These are phyloP conservation scores for Didymella glomerata DNA, from an alignment of 2,329 filamentous ascomycete species.

Conservation along the genomic window DNA sequence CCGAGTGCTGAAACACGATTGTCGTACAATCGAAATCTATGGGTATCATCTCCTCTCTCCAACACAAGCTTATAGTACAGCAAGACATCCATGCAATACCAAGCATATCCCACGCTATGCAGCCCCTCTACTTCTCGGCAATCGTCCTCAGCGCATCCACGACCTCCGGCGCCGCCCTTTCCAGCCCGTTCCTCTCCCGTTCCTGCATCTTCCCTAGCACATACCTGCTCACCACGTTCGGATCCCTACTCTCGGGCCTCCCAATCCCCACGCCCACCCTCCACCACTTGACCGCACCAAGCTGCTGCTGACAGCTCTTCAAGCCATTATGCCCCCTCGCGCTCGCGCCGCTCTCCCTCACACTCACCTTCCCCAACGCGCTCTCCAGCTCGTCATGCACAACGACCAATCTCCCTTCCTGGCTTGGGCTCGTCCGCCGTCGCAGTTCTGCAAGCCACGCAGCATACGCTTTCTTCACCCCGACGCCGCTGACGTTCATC, in stretches of 20 bases:
- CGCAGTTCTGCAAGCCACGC: conserved; percentile 52
- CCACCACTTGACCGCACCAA: conserved; percentile 54
- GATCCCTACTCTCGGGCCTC: conserved; percentile 74
- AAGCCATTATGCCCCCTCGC: conserved; percentile 57
- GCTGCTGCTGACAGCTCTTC: conserved; percentile 51
- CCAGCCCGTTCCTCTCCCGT: conserved; percentile 54
- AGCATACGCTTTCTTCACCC: conserved; percentile 71
- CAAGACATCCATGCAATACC: too few species aligned
- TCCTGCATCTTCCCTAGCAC: conserved; percentile 74
- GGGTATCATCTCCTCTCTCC: too few species aligned
- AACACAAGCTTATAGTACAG: too few species aligned
- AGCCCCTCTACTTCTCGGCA: conserved; percentile 50
- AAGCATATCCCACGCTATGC: too few species aligned
- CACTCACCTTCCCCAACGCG: conserved; percentile 70
- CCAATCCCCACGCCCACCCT: conserved; percentile 87
- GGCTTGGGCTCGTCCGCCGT: conserved; percentile 13
- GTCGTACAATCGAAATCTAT: too few species aligned
- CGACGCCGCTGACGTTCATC: conserved; percentile 87
- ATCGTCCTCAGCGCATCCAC: conserved; percentile 62
- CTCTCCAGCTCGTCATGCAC: conserved; percentile 90
- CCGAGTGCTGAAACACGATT: too few species aligned
- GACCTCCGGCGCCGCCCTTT: conserved; percentile 58
- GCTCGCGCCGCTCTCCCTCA: conserved; percentile 66
- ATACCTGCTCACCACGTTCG: conserved; percentile 74
- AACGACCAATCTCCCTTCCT: conserved; percentile 69